Evolutionary conservation across 2,329 filamentous ascomycete genomes (phyloP).

Genomic region (Gaeumannomyces tritici): DNA sequence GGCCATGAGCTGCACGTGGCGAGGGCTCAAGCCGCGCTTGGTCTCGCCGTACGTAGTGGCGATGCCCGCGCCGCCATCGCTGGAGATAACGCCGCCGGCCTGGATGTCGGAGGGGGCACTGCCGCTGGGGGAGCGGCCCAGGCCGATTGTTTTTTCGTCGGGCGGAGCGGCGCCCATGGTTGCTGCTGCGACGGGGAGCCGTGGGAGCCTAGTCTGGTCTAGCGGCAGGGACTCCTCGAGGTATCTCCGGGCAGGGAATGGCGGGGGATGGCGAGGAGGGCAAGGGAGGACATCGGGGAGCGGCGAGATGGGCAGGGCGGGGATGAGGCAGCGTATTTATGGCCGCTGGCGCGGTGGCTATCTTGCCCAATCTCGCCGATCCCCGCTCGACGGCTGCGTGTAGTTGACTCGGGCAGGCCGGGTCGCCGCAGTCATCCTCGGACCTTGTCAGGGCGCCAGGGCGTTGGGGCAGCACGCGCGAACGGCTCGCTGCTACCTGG

Average conservation of each 20-base stretch:
- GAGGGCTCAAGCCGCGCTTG: slow-evolving; percentile 19
- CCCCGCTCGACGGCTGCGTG: not conserved
- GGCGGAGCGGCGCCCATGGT: not conserved
- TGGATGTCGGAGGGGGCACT: not conserved
- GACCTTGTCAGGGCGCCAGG: not conserved
- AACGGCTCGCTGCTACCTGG: not conserved
- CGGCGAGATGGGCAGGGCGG: not conserved
- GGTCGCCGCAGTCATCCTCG: not conserved
- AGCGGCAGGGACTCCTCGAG: no score
- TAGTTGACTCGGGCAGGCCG: not conserved
- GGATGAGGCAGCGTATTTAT: not conserved
- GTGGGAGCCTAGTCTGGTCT: not conserved
- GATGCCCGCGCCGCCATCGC: not conserved
- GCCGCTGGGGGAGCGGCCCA: slow-evolving; percentile 1
- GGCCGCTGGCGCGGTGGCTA: not conserved
- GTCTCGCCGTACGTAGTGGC: slow-evolving; percentile 9
- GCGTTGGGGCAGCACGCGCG: not conserved
- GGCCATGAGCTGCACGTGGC: slow-evolving; percentile 39
- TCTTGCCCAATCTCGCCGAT: not conserved
- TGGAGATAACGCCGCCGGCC: not conserved
- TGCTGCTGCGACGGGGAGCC: not conserved
- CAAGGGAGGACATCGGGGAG: not conserved
- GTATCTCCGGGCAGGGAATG: no score
- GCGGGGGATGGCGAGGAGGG: no score
- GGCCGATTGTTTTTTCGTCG: slow-evolving; percentile 2